These are phyloP conservation scores for Aureobasidium sp. DNA, from an alignment of 2,329 filamentous ascomycete genomes.

Conservation along the genomic window DNA sequence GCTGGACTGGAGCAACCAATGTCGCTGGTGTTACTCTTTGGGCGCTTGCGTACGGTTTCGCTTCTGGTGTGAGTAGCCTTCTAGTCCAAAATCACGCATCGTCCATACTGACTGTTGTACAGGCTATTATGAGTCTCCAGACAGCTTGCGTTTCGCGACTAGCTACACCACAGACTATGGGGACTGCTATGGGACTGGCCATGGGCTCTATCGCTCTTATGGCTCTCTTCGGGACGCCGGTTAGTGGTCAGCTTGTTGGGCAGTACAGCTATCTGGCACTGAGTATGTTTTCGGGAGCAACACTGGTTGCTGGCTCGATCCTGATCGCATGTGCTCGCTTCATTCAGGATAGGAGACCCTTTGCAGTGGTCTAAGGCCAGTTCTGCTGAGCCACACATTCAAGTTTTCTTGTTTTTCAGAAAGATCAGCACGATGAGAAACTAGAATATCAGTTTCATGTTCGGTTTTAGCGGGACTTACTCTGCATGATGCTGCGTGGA, in stretches of 20 bases:
- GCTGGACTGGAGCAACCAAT: slow-evolving; percentile 23
- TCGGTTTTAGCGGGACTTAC: no score
- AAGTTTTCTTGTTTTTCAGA: no score
- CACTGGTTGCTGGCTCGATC: not conserved
- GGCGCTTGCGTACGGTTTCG: slow-evolving; percentile 38
- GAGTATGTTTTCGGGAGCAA: not conserved
- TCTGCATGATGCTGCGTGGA: no score
- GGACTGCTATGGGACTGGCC: slow-evolving; percentile 37
- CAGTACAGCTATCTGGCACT: slow-evolving; percentile 5
- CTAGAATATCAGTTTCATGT: no score
- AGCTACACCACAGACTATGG: slow-evolving; percentile 32
- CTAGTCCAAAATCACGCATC: not conserved
- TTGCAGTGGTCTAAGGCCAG: not conserved
- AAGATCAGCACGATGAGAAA: no score
- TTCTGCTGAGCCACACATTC: not conserved
- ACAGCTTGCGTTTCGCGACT: slow-evolving; percentile 40
- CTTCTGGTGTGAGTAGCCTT: slow-evolving; percentile 33
- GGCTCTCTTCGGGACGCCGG: not conserved
- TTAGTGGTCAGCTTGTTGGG: slow-evolving; percentile 1
- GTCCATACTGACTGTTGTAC: slow-evolving; percentile 3
- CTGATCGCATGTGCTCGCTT: not conserved
- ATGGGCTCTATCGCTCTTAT: slow-evolving; percentile 37
- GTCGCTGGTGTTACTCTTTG: slow-evolving; percentile 22
- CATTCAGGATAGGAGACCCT: not conserved
- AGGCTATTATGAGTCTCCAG: slow-evolving; percentile 44